Evolutionary conservation across 1,284 basidiomycete species (phyloP).

Genomic region (Chiua sp.): DNA sequence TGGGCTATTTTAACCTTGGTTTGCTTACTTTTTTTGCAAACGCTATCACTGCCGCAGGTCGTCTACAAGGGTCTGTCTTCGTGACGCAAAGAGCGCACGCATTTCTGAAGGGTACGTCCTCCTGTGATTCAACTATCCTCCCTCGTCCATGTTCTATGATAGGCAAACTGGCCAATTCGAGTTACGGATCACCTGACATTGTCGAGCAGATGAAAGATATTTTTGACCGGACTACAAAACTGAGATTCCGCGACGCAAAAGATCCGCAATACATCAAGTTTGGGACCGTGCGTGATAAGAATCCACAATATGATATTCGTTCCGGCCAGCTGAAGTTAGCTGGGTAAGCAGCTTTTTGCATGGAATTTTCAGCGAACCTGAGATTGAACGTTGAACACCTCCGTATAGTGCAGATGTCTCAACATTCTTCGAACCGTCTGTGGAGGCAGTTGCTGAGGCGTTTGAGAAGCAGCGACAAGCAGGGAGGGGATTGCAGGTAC

Average conservation of each 20-base stretch:
- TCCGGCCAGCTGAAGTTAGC: constrained; percentile 50
- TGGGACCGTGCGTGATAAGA: constrained; percentile 50
- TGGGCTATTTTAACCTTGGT: constrained; percentile 20
- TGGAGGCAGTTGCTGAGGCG: constrained; percentile 47
- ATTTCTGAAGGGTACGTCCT: constrained; percentile 38
- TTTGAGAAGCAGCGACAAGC: constrained; percentile 40
- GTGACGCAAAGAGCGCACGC: constrained; percentile 47
- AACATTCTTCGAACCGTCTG: constrained; percentile 51
- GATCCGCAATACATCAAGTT: constrained; percentile 56
- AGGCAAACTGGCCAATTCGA: constrained; percentile 40
- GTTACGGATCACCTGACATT: constrained; percentile 36
- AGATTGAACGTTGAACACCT: constrained; percentile 21
- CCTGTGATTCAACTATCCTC: background rate
- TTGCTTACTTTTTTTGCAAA: background rate
- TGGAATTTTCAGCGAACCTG: background rate
- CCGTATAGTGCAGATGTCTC: constrained; percentile 43
- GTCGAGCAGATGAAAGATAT: constrained; percentile 51
- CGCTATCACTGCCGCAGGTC: constrained; percentile 21
- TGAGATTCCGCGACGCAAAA: constrained; percentile 45
- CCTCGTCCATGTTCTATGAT: constrained; percentile 10
- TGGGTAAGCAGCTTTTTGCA: constrained; percentile 37
- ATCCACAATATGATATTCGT: constrained; percentile 48
- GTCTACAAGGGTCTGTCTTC: constrained; percentile 42
- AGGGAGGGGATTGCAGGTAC: constrained; percentile 26
- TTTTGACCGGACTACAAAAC: constrained; percentile 59